Evolutionary conservation across 768 basidiomycete genomes (phyloP), one percentile per base, ranked within the genome.

Genomic region (Suillus subluteus): DNA sequence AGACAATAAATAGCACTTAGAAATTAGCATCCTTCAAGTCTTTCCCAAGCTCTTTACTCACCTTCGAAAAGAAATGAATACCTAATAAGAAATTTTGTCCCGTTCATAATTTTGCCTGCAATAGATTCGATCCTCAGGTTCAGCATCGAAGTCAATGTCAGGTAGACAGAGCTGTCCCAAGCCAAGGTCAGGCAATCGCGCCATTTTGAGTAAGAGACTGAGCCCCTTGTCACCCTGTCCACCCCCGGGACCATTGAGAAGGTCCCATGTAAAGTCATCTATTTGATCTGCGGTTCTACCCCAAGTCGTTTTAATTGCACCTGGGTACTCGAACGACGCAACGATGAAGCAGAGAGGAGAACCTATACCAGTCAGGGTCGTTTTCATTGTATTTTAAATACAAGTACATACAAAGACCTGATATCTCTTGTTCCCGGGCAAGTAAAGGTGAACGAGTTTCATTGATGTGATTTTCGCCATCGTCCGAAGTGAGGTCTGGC

Each of bases 331-430:
- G 76, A 87, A 88, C 0, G 87, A 86, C 8, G 91, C 90, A 48
- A 91, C 78, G 32, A 92, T 83, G 74, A 93, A 94, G 76, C 92
- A 94, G 40, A 94, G 78, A 0, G 90, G 83, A 0, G 92, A 94
- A 72, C 91, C 91, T 93, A 67, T n/a, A 58, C 44, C 30, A 32
- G 58, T 73, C 58, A 67, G 35, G n/a, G n/a, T 26, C 37, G 58
- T 23, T 54, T 30, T 40, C 37, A 52, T 13, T 41, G 48, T 63
- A 56, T 32, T 43, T 46, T 55, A 52, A 46, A 63, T 18, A 16
- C 26, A 13, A 12, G 11, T 6, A 81, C 90, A 64, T 74, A 94
- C 92, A 94, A 65, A 94, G 78, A 2, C 92, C 92, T 68, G 92
- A 94, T 59, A 94, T 84, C 63, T 83, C 78, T 69, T 92, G 91